Base-by-base conservation (phyloP, 768 basidiomycete species). In the Hericium rajendrae region DNA sequence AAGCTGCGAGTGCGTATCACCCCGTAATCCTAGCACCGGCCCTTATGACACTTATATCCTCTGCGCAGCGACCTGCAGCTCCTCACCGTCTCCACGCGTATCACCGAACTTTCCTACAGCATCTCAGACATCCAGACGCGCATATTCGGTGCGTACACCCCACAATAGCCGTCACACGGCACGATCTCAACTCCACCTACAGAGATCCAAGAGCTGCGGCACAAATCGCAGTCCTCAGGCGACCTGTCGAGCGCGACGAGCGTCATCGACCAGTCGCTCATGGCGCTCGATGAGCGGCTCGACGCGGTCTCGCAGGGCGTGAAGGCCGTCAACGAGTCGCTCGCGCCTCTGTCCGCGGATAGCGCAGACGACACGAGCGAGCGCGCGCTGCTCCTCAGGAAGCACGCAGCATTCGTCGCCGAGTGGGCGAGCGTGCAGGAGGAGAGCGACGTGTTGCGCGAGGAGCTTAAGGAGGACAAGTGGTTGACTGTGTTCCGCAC, bases 401-500 rank as follows among this genome's bases (percentile, higher is more conserved):
- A 94, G 66, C 85, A 92, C 67, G 78, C 82, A 13, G 77, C 85
- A 11, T 73, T 95, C 53, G 64, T 83, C 32, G 69, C 74, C 10
- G 93, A 94, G 41, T 97, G 93, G 94, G 84, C 88, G 59, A 72
- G 81, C 10, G 80, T 93, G 10, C 85, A 87, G 67, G 81, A 82
- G 55, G 88, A 92, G 64, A 88, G 86, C 55, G 85, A 88, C 48
- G 82, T 86, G 26, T 72, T 97, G 57, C 78, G 86, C 60, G 92
- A 94, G 65, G 97, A 99, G 71, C 76, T 98, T 61, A 94, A 91
- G 72, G 95, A 97, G 71, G 95, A 97, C 72, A 94, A 94, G 65
- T 97, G 92, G 91, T 78, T 98, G 64, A 88, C 88, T 11, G 91
- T 97, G 20, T 97, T 97, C 72, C 81, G 94, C 62, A 94, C 91